Percentiles rank a stretch among this genome's conserved stretches.
phyloP scores from a whole-genome alignment of 1,284 basidiomycete genomes.

The Ceratobasidium theobromae region DNA sequence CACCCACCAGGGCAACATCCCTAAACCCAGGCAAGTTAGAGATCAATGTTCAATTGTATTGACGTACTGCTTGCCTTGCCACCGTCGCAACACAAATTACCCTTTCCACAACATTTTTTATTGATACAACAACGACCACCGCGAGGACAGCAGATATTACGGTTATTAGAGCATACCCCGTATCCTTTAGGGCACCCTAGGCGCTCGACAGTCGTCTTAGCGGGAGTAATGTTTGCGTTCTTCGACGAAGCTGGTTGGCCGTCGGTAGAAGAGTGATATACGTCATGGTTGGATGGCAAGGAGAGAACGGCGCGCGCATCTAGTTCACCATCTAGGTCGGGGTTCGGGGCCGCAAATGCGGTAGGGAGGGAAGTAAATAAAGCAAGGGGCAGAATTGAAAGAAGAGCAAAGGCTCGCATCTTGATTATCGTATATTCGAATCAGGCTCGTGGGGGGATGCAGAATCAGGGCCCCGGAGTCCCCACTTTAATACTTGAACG shows the following conservation, averaged over 20 bases:
- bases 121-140: background rate
- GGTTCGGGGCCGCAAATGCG: no score
- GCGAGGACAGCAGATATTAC: background rate
- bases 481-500: no score
- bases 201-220: background rate
- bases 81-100: background rate
- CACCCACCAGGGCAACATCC: no score
- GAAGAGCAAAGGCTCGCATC: background rate
- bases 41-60: no score
- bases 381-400: background rate
- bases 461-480: background rate
- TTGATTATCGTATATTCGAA: no score
- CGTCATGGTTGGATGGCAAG: background rate
- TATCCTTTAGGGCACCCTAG: background rate
- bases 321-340: background rate
- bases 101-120: background rate
- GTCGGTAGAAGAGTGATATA: background rate
- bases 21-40: no score
- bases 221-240: conserved; percentile 1
- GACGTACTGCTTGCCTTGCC: background rate
- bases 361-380: background rate
- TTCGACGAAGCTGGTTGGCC: no score
- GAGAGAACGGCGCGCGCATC: background rate
- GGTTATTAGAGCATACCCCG: background rate
- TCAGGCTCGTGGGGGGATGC: background rate